phyloP scores from a whole-genome alignment of 306 rosid species.

The Ormosia semicastrata region DNA sequence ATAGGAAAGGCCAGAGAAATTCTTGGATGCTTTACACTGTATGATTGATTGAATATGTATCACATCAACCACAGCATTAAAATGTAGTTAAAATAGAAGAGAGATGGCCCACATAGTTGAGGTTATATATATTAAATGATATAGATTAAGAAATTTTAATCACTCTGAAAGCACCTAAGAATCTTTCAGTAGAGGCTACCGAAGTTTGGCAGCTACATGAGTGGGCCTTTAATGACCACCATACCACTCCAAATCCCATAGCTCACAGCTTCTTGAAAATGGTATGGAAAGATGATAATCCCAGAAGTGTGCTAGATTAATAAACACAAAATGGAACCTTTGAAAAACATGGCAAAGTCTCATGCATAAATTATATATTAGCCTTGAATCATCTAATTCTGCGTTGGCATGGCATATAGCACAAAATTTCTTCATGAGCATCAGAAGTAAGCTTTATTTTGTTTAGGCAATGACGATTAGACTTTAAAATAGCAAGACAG shows the following conservation, averaged over 20 bases:
- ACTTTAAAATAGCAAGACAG: neutral
- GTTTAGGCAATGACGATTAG: neutral
- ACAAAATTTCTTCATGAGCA: neutral
- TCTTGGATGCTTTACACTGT: no score
- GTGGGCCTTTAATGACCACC: conserved; percentile 66
- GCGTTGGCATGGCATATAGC: neutral
- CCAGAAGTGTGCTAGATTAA: neutral
- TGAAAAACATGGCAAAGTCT: neutral
- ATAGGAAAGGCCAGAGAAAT: no score
- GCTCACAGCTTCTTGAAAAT: neutral
- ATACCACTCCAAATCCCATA: conserved; percentile 67
- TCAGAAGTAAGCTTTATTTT: neutral
- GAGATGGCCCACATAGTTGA: no score
- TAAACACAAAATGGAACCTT: neutral
- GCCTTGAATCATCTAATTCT: neutral
- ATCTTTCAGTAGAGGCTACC: conserved; percentile 36
- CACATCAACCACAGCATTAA: no score
- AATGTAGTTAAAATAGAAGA: no score
- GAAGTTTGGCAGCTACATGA: conserved; percentile 65
- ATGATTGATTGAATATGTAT: no score
- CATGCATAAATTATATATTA: neutral
- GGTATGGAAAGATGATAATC: neutral
- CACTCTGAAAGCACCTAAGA: no score
- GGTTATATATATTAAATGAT: neutral
- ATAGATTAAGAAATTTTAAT: no score